Evolutionary conservation across 495 filamentous ascomycete species (phyloP).

Genomic region (Cercophora samala): DNA sequence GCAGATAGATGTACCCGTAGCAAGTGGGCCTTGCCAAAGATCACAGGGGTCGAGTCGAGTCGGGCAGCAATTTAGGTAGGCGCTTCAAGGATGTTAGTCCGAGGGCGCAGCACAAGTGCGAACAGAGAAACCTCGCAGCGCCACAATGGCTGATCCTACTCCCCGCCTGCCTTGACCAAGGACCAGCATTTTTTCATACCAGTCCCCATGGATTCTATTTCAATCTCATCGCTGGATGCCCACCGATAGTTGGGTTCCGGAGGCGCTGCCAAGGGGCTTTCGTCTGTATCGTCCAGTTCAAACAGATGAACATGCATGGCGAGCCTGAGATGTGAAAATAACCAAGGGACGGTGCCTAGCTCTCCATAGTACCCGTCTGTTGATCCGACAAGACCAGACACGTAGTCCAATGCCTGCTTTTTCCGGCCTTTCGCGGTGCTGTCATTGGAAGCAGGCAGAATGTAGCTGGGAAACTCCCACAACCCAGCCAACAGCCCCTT

Average conservation of each 20-base stretch:
- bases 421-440: slow-evolving; percentile 27
- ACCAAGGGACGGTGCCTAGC: slow-evolving; percentile 43
- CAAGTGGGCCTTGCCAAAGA: neutral
- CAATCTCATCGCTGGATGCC: slow-evolving; percentile 31
- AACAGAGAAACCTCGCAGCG: neutral
- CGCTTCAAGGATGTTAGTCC: neutral
- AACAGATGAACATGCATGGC: slow-evolving; percentile 48
- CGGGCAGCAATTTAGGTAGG: neutral
- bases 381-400: slow-evolving; percentile 16
- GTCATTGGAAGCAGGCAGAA: slow-evolving; percentile 25
- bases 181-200: slow-evolving; percentile 50
- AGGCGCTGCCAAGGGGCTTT: slow-evolving; percentile 5
- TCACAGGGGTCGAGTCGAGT: neutral
- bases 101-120: neutral
- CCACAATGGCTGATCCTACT: neutral
- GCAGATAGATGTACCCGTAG: neutral
- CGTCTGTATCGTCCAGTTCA: slow-evolving; percentile 22
- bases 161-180: slow-evolving; percentile 21
- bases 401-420: slow-evolving; percentile 27
- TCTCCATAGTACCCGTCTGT: slow-evolving; percentile 20
- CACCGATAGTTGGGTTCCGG: slow-evolving; percentile 18
- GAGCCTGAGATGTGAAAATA: slow-evolving; percentile 47
- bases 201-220: slow-evolving; percentile 45
- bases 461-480: slow-evolving; percentile 47
- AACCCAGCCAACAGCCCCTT: slow-evolving; percentile 45